A percentile compares a stretch with the other conserved stretches of the same genome.
Conservation (phyloP, 768 basidiomycete species). For the Cantharellus anzutake region DNA sequence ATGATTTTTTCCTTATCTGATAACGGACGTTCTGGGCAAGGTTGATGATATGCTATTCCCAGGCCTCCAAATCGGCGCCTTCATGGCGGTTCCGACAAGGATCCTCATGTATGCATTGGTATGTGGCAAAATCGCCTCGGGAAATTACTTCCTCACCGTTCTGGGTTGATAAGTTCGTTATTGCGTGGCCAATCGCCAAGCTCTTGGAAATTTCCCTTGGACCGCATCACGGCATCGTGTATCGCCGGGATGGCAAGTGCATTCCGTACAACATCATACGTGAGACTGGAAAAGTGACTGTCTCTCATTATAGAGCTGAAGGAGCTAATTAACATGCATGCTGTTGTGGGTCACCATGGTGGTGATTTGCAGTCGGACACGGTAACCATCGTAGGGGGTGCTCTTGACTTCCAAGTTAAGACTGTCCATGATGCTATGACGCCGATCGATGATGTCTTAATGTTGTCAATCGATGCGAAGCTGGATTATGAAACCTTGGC, state of each 20-base stretch:
- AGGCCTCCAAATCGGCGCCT: conserved; percentile 66
- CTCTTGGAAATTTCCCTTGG: conserved; percentile 61
- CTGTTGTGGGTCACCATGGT: conserved; percentile 45
- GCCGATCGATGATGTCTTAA: conserved; percentile 60
- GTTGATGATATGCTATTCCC: background rate
- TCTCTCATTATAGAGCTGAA: conserved; percentile 39
- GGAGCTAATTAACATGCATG: conserved; percentile 81
- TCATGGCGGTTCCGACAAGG: conserved; percentile 56
- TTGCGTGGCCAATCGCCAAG: background rate
- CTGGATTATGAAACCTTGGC: conserved; percentile 67
- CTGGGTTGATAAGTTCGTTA: background rate
- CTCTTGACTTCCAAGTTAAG: conserved; percentile 66
- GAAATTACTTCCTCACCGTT: conserved; percentile 1
- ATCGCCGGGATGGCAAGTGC: conserved; percentile 40
- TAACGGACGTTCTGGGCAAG: background rate
- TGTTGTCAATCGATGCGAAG: conserved; percentile 70
- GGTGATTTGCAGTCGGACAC: conserved; percentile 79
- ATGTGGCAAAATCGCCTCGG: conserved; percentile 9
- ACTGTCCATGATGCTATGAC: conserved; percentile 72
- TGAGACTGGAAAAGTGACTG: background rate
- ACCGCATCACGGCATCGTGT: conserved; percentile 78
- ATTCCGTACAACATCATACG: background rate
- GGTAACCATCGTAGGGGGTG: conserved; percentile 76
- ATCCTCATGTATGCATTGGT: conserved; percentile 53
- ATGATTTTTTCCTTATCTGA: background rate